Evolutionary conservation across 768 basidiomycete genomes (phyloP).

Genomic region (Lactifluus echinatus): DNA sequence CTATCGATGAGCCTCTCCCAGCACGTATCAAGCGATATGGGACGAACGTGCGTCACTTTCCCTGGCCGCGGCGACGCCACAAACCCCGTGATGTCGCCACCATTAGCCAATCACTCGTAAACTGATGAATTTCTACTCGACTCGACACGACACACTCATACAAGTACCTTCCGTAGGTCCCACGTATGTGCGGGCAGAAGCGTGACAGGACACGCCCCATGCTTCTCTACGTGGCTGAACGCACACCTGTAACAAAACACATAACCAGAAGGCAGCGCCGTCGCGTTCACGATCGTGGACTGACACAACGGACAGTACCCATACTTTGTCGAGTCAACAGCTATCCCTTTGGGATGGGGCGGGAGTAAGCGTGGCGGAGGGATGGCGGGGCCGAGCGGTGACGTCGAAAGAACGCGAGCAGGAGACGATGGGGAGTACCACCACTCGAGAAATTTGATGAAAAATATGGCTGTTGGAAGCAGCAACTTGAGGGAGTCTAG

Average conservation of each 20-base stretch:
- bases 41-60: slow-evolving; percentile 42
- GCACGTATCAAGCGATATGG: neutral
- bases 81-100: slow-evolving; percentile 5
- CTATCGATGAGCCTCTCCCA: slow-evolving; percentile 13
- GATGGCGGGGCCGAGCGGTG: slow-evolving; percentile 55
- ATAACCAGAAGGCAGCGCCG: slow-evolving; percentile 86
- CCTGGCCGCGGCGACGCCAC: slow-evolving; percentile 8
- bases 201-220: slow-evolving; percentile 82
- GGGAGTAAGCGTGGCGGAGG: slow-evolving; percentile 70
- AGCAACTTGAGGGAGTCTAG: slow-evolving; percentile 73
- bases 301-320: slow-evolving; percentile 84
- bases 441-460: slow-evolving; percentile 96
- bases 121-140: neutral
- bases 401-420: slow-evolving; percentile 59
- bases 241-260: slow-evolving; percentile 93
- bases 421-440: slow-evolving; percentile 96
- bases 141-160: slow-evolving; percentile 30
- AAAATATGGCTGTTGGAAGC: slow-evolving; percentile 86
- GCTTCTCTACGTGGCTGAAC: slow-evolving; percentile 69
- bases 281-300: slow-evolving; percentile 70
- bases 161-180: slow-evolving; percentile 81
- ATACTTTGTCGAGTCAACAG: slow-evolving; percentile 54
- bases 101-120: neutral
- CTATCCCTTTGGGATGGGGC: slow-evolving; percentile 65
- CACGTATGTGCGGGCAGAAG: slow-evolving; percentile 65